phyloP scores from a whole-genome alignment of 192 early-diverging fungal genomes.

The Geranomyces michiganensis region DNA sequence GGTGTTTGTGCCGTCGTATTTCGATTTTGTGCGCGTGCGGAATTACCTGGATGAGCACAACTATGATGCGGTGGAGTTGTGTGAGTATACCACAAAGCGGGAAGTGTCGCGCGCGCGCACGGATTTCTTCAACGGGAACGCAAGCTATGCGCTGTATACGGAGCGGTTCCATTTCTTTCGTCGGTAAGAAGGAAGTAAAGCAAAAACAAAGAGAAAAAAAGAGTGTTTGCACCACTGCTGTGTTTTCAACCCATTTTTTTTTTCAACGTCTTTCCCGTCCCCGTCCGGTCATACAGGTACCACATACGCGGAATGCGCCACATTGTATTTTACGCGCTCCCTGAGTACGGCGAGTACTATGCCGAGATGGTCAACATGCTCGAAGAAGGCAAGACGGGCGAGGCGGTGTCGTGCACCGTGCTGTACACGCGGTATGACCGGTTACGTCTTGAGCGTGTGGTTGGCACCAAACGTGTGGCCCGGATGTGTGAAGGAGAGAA shows the following conservation, averaged over 20 bases:
- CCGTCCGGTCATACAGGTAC: slow-evolving; percentile 51
- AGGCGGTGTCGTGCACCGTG: slow-evolving; percentile 41
- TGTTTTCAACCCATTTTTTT: slow-evolving; percentile 17
- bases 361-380: slow-evolving; percentile 85
- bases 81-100: slow-evolving; percentile 82
- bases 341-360: slow-evolving; percentile 85
- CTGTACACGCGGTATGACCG: slow-evolving; percentile 72
- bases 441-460: slow-evolving; percentile 86
- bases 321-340: slow-evolving; percentile 88
- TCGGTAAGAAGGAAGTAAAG: slow-evolving; percentile 42
- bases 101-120: slow-evolving; percentile 79
- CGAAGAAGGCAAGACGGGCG: slow-evolving; percentile 47
- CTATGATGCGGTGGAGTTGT: slow-evolving; percentile 77
- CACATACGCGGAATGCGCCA: slow-evolving; percentile 82
- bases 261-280: slow-evolving; percentile 4
- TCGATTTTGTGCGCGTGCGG: slow-evolving; percentile 93
- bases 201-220: no score
- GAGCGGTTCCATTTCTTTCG: slow-evolving; percentile 98
- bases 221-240: no score
- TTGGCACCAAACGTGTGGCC: slow-evolving; percentile 73
- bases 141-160: slow-evolving; percentile 79
- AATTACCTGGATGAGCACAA: slow-evolving; percentile 82
- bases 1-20: slow-evolving; percentile 91
- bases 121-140: slow-evolving; percentile 79
- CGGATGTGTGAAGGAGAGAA: slow-evolving; percentile 63